These are phyloP conservation scores for Xylaria sp. DNA, from an alignment of 2,329 filamentous ascomycete species.

Conservation along the genomic window DNA sequence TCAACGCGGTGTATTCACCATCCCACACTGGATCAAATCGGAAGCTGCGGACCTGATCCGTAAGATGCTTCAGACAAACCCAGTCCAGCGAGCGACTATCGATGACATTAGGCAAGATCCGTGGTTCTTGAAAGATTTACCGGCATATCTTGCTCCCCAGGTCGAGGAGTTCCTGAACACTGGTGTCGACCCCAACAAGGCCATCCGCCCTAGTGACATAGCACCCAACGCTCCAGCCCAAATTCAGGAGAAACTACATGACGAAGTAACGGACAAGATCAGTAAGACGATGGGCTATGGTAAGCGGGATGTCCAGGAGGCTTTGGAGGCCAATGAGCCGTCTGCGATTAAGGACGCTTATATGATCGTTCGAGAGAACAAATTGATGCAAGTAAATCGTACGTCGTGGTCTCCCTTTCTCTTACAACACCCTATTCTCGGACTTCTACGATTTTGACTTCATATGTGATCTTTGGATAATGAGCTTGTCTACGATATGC, in stretches of 20 bases:
- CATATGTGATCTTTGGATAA: constrained; percentile 8
- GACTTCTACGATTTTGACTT: constrained; percentile 12
- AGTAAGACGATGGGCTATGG: constrained; percentile 99
- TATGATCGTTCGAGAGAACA: constrained; percentile 96
- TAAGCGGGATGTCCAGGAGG: constrained; percentile 93
- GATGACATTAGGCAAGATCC: constrained; percentile 92
- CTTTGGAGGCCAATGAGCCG: constrained; percentile 88
- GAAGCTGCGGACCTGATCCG: constrained; percentile 86
- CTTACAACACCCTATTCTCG: constrained; percentile 3
- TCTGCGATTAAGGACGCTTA: constrained; percentile 99
- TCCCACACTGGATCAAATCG: constrained; percentile 89
- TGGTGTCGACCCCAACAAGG: constrained; percentile 91
- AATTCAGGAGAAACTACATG: constrained; percentile 89
- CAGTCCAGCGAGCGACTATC: constrained; percentile 92
- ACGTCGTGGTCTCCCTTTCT: constrained; percentile 57
- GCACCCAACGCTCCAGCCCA: constrained; percentile 81
- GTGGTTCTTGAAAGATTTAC: constrained; percentile 91
- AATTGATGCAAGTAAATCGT: constrained; percentile 96
- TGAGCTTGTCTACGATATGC: constrained; percentile 14
- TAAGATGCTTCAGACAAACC: constrained; percentile 95
- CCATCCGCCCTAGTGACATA: constrained; percentile 85
- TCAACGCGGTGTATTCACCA: constrained; percentile 89
- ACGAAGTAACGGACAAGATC: constrained; percentile 93
- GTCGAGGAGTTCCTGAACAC: constrained; percentile 94
- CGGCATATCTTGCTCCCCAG: constrained; percentile 85